Base-by-base conservation (phyloP, 2,329 filamentous ascomycete species). In the Helicocarpus griseus region DNA sequence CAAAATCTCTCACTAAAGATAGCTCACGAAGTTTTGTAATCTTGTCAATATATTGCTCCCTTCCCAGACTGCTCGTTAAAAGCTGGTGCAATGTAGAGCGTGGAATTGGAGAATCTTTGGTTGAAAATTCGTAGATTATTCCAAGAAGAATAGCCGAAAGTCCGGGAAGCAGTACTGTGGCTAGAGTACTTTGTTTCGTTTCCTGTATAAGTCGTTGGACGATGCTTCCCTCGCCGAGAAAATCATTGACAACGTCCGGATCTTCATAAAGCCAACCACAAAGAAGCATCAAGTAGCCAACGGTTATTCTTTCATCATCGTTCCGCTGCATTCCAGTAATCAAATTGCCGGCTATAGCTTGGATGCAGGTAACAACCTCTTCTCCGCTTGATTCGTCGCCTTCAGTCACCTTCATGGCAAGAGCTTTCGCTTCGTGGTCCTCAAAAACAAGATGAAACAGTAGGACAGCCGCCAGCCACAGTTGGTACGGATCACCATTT, bases 81-180 rank as follows among this genome's bases (percentile, higher is more conserved):
- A 96, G 79, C 22, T 86, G 82, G 61, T 95, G 87, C 41, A 98
- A 73, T 8, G 86, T 90, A 22, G 82, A 77, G 54, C 93, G 80
- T 5, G 91, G 81, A 48, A 98, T 85, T 0, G 93, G 89, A 0
- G 91, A 97, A 68, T 98, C 93, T 65, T 95, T 95, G 0, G 91
- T 96, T 8, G 91, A 97, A 63, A 97, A 98, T 63, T 98, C 93
- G 65, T 97, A 98, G 4, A 93, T 78, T 19, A 94, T 84, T 8
- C 91, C 93, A 1, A 97, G 76, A 0, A 98, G 73, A 64, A 89
- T 82, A 14, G 89, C 86, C 64, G 86, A 89, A 11, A 98, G 76
- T 1, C 93, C 93, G 57, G 88, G 86, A 13, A 91, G 77, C 29
- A 95, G 73, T 19, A 80, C 74, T 53, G 82, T 83, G 11, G 81